Base-by-base conservation (phyloP, 2,329 filamentous ascomycete species). In the Zelopaecilomyces penicillatus region DNA sequence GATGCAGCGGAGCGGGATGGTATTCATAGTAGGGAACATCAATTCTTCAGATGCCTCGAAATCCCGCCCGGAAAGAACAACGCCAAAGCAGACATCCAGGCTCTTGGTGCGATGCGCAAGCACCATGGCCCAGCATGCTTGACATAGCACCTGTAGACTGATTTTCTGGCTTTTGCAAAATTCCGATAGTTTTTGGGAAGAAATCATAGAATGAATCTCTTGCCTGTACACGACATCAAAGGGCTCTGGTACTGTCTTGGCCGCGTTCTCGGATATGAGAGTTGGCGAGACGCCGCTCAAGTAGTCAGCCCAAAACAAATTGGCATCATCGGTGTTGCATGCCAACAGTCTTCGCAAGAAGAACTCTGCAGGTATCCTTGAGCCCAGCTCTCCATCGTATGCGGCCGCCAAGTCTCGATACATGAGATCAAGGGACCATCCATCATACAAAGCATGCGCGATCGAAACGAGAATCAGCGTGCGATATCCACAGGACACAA, bases 11-110 rank as follows among this genome's bases (percentile, higher is more conserved):
- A 95, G 71, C 0, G 84, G 78, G 0, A 95, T 81, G 0, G 90
- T 95, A 57, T 95, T 96, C 86, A 96, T 95, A 0, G 85, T 87
- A 0, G 90, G 91, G 55, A 95, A 96, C 57, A 90, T 72, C 9
- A 91, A 64, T 28, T 76, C 63, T 37, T 85, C 76, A 0, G 80
- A 76, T 11, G 77, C 74, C 38, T 85, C 82, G 7, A 79, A 80
- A 45, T 93, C 87, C n/a, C 91, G 77, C 11, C 91, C 90, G 0
- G 88, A 89, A 9, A 95, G 70, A 1, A 96, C 83, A 0, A 87
- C 78, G 1, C 91, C 91, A 57, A 93, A 95, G 0, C 80, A 74
- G 4, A 95, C 76, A 52, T 95, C 89, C 0, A 94, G 73, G 1
- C 75, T 76, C 3, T 71, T 65, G 1, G 76, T 71, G 39, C 78